phyloP scores from a whole-genome alignment of 1,139 yeast species.

The Wickerhamomyces sp. region DNA sequence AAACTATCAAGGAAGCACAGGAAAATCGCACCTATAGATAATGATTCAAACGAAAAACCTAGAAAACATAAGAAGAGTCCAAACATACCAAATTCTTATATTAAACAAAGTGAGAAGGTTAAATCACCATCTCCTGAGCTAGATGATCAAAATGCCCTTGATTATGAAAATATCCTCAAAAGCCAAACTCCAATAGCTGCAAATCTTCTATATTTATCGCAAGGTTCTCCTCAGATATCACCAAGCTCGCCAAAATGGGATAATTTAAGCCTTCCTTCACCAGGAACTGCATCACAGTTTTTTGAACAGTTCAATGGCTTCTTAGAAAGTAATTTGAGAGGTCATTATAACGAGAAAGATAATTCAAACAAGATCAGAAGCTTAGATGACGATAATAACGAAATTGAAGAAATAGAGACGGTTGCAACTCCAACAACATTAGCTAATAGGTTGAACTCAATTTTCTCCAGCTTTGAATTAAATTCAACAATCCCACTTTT shows the following conservation, averaged over 20 bases:
- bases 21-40: not conserved
- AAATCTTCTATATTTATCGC: constrained; percentile 16
- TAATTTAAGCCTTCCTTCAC: not conserved
- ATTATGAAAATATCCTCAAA: constrained; percentile 7
- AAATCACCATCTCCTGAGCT: constrained; percentile 2
- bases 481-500: constrained; percentile 2
- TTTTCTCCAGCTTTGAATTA: constrained; percentile 5
- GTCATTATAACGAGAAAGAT: constrained; percentile 7
- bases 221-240: constrained; percentile 6
- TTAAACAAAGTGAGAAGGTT: not conserved
- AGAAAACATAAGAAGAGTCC: not conserved
- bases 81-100: not conserved
- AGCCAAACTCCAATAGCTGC: constrained; percentile 22
- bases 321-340: constrained; percentile 21
- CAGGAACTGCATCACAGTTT: constrained; percentile 8
- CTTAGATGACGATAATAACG: constrained; percentile 11
- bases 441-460: not conserved
- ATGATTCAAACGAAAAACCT: not conserved
- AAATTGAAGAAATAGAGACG: not conserved
- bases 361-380: constrained; percentile 15
- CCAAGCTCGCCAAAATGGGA: constrained; percentile 15
- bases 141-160: constrained; percentile 9
- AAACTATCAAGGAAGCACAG: not conserved
- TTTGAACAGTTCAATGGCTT: constrained; percentile 19
- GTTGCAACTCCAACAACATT: constrained; percentile 1